These are phyloP conservation scores for Chrysochromulina tobinii DNA, from an alignment of 78 protist species.

Conservation along the genomic window DNA sequence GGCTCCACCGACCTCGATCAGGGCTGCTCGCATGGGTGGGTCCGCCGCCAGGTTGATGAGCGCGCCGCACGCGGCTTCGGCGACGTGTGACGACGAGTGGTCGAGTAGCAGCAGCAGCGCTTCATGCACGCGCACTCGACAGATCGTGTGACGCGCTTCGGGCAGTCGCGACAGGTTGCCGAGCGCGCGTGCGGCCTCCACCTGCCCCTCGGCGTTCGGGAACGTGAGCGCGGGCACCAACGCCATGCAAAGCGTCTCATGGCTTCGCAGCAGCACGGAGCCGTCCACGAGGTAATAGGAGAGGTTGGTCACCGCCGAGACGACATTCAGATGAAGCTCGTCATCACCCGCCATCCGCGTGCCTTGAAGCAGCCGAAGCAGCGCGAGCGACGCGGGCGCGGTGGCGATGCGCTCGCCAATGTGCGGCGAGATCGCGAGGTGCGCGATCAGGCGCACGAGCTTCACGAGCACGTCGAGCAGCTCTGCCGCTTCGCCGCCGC, in stretches of 20 bases:
- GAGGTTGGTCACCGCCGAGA: constrained; percentile 33
- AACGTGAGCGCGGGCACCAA: not conserved
- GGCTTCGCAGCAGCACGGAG: not conserved
- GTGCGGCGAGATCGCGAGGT: not conserved
- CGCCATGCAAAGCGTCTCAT: not conserved
- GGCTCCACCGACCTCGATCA: not conserved
- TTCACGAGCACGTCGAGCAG: not conserved
- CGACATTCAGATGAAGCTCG: constrained; percentile 39
- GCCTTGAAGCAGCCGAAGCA: not conserved
- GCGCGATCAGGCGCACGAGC: constrained; percentile 25
- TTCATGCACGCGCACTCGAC: constrained; percentile 12
- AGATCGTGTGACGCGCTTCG: constrained; percentile 26
- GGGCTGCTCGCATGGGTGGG: not conserved
- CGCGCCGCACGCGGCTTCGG: constrained; percentile 32
- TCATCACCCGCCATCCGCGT: not conserved
- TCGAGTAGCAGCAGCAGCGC: constrained; percentile 26
- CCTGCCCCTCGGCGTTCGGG: constrained; percentile 31
- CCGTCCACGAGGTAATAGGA: constrained; percentile 5
- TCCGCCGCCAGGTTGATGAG: constrained; percentile 50
- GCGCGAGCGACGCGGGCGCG: not conserved
- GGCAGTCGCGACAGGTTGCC: constrained; percentile 43
- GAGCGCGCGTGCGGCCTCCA: constrained; percentile 47
- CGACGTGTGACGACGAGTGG: constrained; percentile 7
- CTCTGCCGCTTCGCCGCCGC: not conserved
- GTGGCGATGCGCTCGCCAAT: not conserved